Base-by-base conservation (phyloP, 2,329 filamentous ascomycete genomes). In the Daldinia sp. region DNA sequence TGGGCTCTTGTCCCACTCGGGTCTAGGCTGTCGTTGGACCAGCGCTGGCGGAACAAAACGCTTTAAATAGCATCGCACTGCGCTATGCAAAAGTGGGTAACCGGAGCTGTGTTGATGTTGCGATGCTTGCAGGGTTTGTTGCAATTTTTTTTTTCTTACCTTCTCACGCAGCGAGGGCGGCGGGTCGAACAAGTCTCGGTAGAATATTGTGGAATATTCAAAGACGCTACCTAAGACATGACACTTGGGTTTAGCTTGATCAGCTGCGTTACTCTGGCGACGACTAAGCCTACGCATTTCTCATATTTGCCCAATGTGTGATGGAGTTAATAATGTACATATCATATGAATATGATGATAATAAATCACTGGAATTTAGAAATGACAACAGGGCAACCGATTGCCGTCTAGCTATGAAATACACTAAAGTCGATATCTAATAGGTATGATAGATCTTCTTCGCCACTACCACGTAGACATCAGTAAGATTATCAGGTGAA, bases 391-490 rank as follows among this genome's bases (percentile, higher is more conserved):
- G 44, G 20, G 20, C 57, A 57, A 39, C 51, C n/a, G 20, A 37
- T 64, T 7, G 50, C 46, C 33, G 18, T 37, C 37, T 23, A 26
- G 26, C 54, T 7, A 39, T 20, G 26, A 44, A 41, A 57, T 1
- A 23, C 20, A 23, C 20, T 33, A 26, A 48, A 48, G 41, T 26
- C 41, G n/a, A 59, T 39, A 62, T 53, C 30, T 59, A 18, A 46
- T 44, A 23, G 20, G 20, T 23, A 51, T 59, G 58, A 37, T 42
- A 67, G 54, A 62, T 62, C 58, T 59, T 58, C 42, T 53, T 53
- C 10, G 28, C 46, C 46, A 51, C 26, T 51, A 51, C 46, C 28
- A 51, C 46, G 23, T 48, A 23, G 2, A 46, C 41, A 23, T 44
- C 12, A 39, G 12, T 39, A 39, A 39, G 15, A n/a, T 35, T 53